phyloP scores from a whole-genome alignment of 441 rosid species.

The Jatropha podagrica region DNA sequence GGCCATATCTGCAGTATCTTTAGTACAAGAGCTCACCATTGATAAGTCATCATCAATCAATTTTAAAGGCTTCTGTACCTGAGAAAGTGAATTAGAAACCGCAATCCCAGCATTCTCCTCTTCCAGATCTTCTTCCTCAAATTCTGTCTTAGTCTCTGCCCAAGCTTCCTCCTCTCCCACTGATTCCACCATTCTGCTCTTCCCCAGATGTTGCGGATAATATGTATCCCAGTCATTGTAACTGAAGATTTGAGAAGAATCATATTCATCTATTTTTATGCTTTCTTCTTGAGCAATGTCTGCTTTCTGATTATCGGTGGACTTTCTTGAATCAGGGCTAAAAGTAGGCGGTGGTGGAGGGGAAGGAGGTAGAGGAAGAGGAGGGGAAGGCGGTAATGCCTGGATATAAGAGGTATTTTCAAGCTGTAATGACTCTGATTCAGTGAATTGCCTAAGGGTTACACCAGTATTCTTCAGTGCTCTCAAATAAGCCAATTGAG shows the following conservation, averaged over 20 bases:
- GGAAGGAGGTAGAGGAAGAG: constrained; percentile 63
- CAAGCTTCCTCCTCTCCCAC: constrained; percentile 60
- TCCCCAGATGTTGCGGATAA: constrained; percentile 23
- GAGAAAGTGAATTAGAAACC: constrained; percentile 31
- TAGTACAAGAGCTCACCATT: constrained; percentile 50
- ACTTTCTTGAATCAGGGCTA: constrained; percentile 58
- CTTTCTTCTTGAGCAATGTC: constrained; percentile 42
- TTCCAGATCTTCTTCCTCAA: constrained; percentile 60
- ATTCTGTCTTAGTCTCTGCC: constrained; percentile 71
- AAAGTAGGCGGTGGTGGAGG: constrained; percentile 84
- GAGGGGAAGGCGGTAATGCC: constrained; percentile 47
- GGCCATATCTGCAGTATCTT: constrained; percentile 42
- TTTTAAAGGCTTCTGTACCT: constrained; percentile 41
- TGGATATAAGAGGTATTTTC: constrained; percentile 46
- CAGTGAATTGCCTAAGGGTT: constrained; percentile 92
- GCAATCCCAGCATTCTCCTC: constrained; percentile 37
- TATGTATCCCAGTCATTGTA: constrained; percentile 42
- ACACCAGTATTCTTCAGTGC: constrained; percentile 86
- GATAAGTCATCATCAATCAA: constrained; percentile 59
- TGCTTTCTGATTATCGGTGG: constrained; percentile 25
- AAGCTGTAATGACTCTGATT: constrained; percentile 75
- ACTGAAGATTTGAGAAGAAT: constrained; percentile 35
- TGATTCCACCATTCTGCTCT: constrained; percentile 37
- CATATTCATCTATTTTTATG: constrained; percentile 38
- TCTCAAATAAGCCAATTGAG: constrained; percentile 72